Percentiles rank a stretch among this genome's conserved stretches.
phyloP scores from a whole-genome alignment of 441 rosid genomes.

The Pelargonium cotyledonis region DNA sequence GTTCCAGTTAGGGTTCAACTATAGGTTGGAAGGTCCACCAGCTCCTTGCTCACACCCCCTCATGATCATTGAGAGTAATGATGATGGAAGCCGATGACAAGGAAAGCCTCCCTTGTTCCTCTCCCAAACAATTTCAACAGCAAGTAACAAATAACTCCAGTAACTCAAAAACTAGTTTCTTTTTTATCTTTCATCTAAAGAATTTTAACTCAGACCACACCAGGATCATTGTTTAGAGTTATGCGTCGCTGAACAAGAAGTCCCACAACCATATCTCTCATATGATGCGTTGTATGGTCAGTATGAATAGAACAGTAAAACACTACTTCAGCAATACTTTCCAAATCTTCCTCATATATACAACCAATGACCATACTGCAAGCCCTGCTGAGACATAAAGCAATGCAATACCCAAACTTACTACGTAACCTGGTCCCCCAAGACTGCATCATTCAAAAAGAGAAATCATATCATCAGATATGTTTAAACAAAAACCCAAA shows the following conservation, averaged over 20 bases:
- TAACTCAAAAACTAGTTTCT: neutral
- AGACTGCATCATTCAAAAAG: slow-evolving; percentile 36
- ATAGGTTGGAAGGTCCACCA: neutral
- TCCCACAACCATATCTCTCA: neutral
- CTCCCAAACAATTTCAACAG: neutral
- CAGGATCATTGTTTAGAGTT: slow-evolving; percentile 1
- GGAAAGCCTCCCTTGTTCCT: neutral
- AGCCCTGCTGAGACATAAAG: slow-evolving; percentile 88
- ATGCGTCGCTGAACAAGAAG: neutral
- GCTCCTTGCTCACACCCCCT: slow-evolving; percentile 10
- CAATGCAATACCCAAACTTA: slow-evolving; percentile 58
- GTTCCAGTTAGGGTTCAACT: slow-evolving; percentile 5
- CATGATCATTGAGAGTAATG: neutral
- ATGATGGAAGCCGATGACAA: neutral
- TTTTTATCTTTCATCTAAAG: slow-evolving; percentile 2
- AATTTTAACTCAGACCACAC: neutral
- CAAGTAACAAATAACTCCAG: neutral
- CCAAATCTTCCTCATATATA: slow-evolving; percentile 77
- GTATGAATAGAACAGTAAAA: slow-evolving; percentile 1
- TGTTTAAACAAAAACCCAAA: neutral
- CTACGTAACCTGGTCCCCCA: slow-evolving; percentile 46
- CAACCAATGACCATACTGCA: slow-evolving; percentile 72
- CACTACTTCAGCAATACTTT: slow-evolving; percentile 64
- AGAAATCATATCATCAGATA: slow-evolving; percentile 10
- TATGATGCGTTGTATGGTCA: neutral